Evolutionary conservation across 208 protist species (phyloP), one percentile per base, ranked within the genome.

Genomic region (Leishmania mexicana): DNA sequence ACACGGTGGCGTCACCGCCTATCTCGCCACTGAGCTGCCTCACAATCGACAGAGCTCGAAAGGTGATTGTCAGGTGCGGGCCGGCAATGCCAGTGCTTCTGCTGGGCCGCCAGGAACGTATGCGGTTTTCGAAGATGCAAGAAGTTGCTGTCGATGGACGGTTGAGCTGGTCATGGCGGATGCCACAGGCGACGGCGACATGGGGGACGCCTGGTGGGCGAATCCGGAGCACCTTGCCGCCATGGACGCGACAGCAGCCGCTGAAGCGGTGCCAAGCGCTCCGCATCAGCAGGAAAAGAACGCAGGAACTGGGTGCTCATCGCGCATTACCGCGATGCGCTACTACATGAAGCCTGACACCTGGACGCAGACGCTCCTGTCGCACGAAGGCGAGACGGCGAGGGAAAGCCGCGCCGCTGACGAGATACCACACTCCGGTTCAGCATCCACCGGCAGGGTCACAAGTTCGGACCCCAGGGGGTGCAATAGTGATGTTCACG

Each of bases 261-360:
- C 73, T 28, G 51, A 74, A 28, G 42, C 11, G 45, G 13, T 54
- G 19, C 35, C 24, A 28, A 15, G 70, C 21, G 40, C 2, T 74
- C 28, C 45, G 11, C n/a, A 47, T 51, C 42, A 53, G 70, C 42
- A 35, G 24, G 70, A 53, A 31, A 7, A 53, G 40, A 35, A 11
- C 24, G 8, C 28, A 51, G 70, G 45, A 74, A 19, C 21, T 24
- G 24, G 45, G 28, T 51, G 70, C 70, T 54, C 40, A 31, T 74
- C 53, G 47, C 51, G 51, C 19, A 76, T 76, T 28, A 60, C 73
- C 19, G 53, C 38, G 17, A 19, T 70, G 35, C 75, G 62, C 28
- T 80, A 83, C 73, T 49, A 75, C 67, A 86, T 80, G 83, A 38
- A 57, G 57, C 65, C 58, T 5, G 67, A 76, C 45, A 83, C 83